Evolutionary conservation across 352 stramenopile genomes (phyloP), one percentile per base, ranked within the genome.

Genomic region (Pythium aristosporum): DNA sequence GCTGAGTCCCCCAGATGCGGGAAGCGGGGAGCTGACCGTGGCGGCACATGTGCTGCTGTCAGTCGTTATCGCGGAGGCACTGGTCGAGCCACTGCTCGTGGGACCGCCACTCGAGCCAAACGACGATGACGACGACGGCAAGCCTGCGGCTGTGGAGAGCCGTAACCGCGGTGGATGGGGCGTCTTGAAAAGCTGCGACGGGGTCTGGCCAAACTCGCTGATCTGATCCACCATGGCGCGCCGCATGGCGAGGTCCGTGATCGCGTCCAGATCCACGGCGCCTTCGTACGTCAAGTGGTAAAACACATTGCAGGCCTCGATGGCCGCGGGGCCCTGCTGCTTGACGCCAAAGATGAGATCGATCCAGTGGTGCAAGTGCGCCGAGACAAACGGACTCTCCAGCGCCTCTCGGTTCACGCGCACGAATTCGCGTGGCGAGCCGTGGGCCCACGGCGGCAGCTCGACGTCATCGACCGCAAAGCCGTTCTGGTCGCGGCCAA

Each of bases 241-340:
- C 56, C 82, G 83, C 61, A 86, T 87, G 10, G 72, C 76, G 0
- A 72, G 48, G 30, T 96, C 87, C 0, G 57, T 57, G 42, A 96
- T 79, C 12, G 65, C 57, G 60, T 99, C 96, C 52, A 99, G 70
- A 66, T 99, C 96, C 10, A 99, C 93, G 50, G 97, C 94, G 32
- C 96, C 96, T 73, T 98, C 96, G 69, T 99, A 99, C 16, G 95
- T 99, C 25, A 99, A 75, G 50, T 99, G 97, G 64, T 99, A 98
- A 67, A 98, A 99, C 10, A 99, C 88, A 74, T 99, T 99, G 64
- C 97, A 86, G 1, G 91, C 90, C 47, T 97, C 86, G 18, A 98
- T 88, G 0, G 96, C 96, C 32, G 92, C 87, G 12, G 78, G 54
- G 3, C 97, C 97, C 69, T 98, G 93, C 72, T 99, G 96, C 69